A percentile compares a stretch with the other conserved stretches of the same genome.
Conservation (phyloP, 108 stramenopile genomes). For the Skeletonema tropicum region DNA sequence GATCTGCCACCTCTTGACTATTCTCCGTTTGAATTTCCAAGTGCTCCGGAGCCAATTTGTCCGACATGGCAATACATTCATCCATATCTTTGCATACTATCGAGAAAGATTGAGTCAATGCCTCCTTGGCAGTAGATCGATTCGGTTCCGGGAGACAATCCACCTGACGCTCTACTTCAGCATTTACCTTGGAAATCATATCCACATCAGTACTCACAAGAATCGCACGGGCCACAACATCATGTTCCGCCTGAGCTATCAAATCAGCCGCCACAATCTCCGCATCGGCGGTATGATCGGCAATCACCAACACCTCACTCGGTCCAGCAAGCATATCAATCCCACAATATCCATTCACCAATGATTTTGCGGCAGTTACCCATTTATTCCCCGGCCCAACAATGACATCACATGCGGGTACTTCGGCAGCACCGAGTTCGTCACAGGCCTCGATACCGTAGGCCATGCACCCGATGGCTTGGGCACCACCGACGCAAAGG, state of each 20-base stretch:
- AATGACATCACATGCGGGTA: constrained; percentile 94
- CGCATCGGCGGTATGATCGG: constrained; percentile 90
- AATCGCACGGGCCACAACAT: constrained; percentile 96
- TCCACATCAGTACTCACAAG: constrained; percentile 67
- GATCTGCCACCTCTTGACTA: constrained; percentile 67
- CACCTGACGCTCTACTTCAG: constrained; percentile 72
- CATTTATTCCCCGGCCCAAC: constrained; percentile 99
- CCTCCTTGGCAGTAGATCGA: constrained; percentile 81
- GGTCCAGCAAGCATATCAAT: constrained; percentile 99
- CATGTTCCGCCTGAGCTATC: constrained; percentile 99
- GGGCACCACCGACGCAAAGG: constrained; percentile 93
- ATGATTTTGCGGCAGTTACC: constrained; percentile 98
- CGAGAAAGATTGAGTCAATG: constrained; percentile 83
- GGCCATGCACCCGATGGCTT: constrained; percentile 95
- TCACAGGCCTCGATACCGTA: constrained; percentile 71
- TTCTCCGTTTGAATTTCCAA: constrained; percentile 95
- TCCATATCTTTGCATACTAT: constrained; percentile 83
- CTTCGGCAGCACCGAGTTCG: constrained; percentile 21
- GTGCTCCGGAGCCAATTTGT: constrained; percentile 97
- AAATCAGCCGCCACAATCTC: constrained; percentile 97
- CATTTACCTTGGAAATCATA: constrained; percentile 78
- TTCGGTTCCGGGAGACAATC: constrained; percentile 88
- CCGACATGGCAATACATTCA: constrained; percentile 83
- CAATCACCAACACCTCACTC: constrained; percentile 96
- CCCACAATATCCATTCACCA: constrained; percentile 92